A percentile compares a stretch with the other conserved stretches of the same genome.
Conservation (phyloP, 352 stramenopile species). For the Pythium coloratum region DNA sequence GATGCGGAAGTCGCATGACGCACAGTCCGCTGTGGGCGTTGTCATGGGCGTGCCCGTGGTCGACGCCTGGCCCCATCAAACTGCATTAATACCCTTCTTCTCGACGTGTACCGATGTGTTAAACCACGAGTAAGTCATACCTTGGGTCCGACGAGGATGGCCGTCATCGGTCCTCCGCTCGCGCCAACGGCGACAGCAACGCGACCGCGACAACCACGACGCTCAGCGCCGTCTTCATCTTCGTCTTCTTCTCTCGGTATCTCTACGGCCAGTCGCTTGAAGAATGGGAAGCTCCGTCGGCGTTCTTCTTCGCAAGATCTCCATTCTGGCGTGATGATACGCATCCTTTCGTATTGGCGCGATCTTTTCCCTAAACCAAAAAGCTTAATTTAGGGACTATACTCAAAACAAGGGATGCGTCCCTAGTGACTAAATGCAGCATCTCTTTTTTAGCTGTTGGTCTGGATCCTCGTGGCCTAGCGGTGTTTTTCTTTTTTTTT, state of each 20-base stretch:
- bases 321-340: neutral
- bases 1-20: constrained; percentile 76
- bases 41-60: constrained; percentile 65
- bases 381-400: neutral
- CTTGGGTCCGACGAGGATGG: constrained; percentile 6
- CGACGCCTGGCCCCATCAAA: constrained; percentile 33
- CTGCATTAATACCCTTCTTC: neutral
- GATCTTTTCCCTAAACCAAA: neutral
- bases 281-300: neutral
- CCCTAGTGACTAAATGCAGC: neutral
- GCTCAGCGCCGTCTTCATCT: neutral
- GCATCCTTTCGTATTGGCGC: neutral
- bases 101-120: neutral
- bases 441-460: no score
- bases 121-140: neutral
- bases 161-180: constrained; percentile 2
- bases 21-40: constrained; percentile 79
- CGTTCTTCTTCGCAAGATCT: no score
- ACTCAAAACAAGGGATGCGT: neutral
- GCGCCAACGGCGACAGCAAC: neutral
- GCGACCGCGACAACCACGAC: neutral
- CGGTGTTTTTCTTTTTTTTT: neutral
- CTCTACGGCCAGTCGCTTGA: neutral
- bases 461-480: no score
- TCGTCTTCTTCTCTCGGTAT: no score